phyloP scores from a whole-genome alignment of 2,329 filamentous ascomycete genomes.

The Tolypocladium guangdongense region DNA sequence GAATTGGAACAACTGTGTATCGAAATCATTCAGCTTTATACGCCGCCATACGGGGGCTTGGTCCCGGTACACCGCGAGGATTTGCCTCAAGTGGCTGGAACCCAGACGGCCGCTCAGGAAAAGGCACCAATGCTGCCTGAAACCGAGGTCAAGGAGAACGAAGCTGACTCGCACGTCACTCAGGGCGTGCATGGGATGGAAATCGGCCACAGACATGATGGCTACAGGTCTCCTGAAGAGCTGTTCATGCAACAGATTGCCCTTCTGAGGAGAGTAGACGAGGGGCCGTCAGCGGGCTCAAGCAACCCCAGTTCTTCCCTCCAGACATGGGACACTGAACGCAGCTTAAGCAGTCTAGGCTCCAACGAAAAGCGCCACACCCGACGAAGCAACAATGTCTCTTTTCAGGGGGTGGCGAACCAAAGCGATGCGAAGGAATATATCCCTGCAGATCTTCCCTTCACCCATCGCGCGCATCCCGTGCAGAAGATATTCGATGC shows the following conservation, averaged over 20 bases:
- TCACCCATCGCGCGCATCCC: constrained; percentile 32
- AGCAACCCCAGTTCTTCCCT: background rate
- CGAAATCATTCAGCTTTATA: constrained; percentile 30
- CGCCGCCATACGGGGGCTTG: constrained; percentile 16
- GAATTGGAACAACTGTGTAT: constrained; percentile 34
- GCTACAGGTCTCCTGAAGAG: background rate
- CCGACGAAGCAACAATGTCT: background rate
- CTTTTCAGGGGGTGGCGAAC: background rate
- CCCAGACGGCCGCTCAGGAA: background rate
- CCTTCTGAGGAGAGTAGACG: background rate
- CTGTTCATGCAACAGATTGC: background rate
- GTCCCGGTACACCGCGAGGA: constrained; percentile 34
- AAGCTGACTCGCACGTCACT: background rate
- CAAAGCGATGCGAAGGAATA: constrained; percentile 6
- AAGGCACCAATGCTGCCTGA: background rate
- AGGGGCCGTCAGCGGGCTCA: background rate
- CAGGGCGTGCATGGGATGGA: background rate
- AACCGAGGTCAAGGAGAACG: background rate
- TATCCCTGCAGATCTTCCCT: constrained; percentile 30
- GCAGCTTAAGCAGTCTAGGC: background rate
- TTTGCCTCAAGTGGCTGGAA: constrained; percentile 16
- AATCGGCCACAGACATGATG: background rate
- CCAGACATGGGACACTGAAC: background rate
- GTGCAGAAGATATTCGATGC: constrained; percentile 33
- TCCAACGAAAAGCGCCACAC: background rate